These are phyloP conservation scores for Rosa lucieae DNA, from an alignment of 306 rosid species.

Conservation along the genomic window DNA sequence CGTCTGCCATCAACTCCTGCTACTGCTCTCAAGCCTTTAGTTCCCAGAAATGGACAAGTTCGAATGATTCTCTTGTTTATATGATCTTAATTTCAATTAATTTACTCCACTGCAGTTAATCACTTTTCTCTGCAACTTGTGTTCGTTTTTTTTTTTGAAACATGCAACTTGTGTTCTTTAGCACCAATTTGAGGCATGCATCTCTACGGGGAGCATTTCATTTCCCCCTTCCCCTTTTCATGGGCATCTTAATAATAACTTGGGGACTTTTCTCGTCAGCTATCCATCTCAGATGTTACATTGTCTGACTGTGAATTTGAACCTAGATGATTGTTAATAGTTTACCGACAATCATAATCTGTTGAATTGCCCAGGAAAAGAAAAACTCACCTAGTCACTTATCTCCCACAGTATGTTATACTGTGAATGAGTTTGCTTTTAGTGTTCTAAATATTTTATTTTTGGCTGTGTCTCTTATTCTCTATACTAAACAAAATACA, in stretches of 20 bases:
- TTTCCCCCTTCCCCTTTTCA: constrained; percentile 21
- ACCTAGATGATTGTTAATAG: neutral
- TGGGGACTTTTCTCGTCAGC: neutral
- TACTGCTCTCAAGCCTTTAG: constrained; percentile 39
- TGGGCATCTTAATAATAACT: constrained; percentile 14
- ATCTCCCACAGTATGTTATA: neutral
- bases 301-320: neutral
- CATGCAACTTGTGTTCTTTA: constrained; percentile 34
- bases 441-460: neutral
- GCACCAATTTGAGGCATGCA: constrained; percentile 36
- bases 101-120: constrained; percentile 8
- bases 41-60: constrained; percentile 50
- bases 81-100: constrained; percentile 18
- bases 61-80: constrained; percentile 46
- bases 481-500: constrained; percentile 2
- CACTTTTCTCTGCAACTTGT: constrained; percentile 37
- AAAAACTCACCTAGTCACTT: neutral
- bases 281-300: neutral
- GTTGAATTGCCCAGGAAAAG: neutral
- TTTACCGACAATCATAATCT: neutral
- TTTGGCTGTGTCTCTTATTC: constrained; percentile 7
- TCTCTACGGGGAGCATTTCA: constrained; percentile 31
- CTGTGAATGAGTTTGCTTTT: neutral
- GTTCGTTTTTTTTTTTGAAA: neutral
- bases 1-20: constrained; percentile 31